Base-by-base conservation (phyloP, 2,329 filamentous ascomycete species). In the Lecanicillium sp. region DNA sequence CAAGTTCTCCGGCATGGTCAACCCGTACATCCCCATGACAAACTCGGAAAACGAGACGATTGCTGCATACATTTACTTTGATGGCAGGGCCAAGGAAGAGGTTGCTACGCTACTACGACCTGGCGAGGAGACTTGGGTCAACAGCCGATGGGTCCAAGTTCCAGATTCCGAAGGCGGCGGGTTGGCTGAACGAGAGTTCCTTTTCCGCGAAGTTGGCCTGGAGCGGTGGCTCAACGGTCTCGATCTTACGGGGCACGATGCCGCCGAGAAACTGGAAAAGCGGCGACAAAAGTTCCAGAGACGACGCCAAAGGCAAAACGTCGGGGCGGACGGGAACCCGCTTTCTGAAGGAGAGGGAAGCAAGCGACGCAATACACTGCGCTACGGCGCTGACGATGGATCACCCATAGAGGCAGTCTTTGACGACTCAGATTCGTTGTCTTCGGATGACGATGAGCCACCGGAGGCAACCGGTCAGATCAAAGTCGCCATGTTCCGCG, bases 91-190 rank as follows among this genome's bases (percentile, higher is more conserved):
- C 44, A 98, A 98, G 60, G 92, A 98, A 59, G 92, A 98, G 64
- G 94, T 98, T 3, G 92, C 92, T 37, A 98, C 92, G 11, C 68
- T 98, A 41, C 70, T 98, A 37, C 75, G 92, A 40, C 83, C 89
- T 11, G 90, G 92, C 17, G 92, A 96, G 58, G 92, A 98, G 64
- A 98, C 92, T 2, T 98, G 92, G 92, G 94, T 98, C 17, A 98
- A 96, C 56, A 95, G 88, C 40, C 75, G 92, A 51, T 98, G 92
- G 92, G 92, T 98, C 35, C 90, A 94, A 56, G 80, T 98, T 6
- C 87, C 90, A 3, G 82, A 89, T 19, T 78, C 83, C 17, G 90
- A 96, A 62, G 90, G 90, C 22, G 92, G 92, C 35, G 92, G 92
- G 30, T 75, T 98, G 33, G 92, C 92, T 20, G 92, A 98, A 67